A percentile compares a stretch with the other conserved stretches of the same genome.
These are phyloP conservation scores for Hymenoscyphus linearis DNA, from an alignment of 2,329 filamentous ascomycete genomes.

Conservation along the genomic window DNA sequence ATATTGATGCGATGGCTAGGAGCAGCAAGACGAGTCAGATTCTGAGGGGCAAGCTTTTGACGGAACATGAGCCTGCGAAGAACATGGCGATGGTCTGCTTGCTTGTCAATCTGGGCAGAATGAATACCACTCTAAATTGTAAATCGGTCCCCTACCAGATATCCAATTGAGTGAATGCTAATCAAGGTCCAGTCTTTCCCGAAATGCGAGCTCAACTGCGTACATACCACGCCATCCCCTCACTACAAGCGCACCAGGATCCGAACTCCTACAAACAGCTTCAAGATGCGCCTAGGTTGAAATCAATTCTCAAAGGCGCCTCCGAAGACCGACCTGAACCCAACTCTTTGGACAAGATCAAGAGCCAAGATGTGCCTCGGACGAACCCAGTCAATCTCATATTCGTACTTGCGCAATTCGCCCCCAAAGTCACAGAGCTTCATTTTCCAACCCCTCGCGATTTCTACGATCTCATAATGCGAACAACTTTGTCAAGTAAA, in stretches of 20 bases:
- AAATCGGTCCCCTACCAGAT: constrained; percentile 32
- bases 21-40: constrained; percentile 99
- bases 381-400: constrained; percentile 98
- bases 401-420: constrained; percentile 86
- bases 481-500: constrained; percentile 71
- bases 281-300: constrained; percentile 90
- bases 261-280: constrained; percentile 96
- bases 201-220: constrained; percentile 97
- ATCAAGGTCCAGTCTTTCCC: constrained; percentile 76
- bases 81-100: constrained; percentile 99
- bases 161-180: constrained; percentile 16
- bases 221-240: constrained; percentile 97
- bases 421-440: constrained; percentile 84
- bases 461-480: constrained; percentile 97
- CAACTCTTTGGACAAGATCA: constrained; percentile 76
- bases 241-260: constrained; percentile 89
- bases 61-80: constrained; percentile 84
- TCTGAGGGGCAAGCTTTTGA: constrained; percentile 90
- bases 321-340: constrained; percentile 89
- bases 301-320: constrained; percentile 95
- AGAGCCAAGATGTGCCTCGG: constrained; percentile 60
- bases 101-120: constrained; percentile 91
- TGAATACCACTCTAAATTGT: constrained; percentile 99
- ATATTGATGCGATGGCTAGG: constrained; percentile 96
- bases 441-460: constrained; percentile 83